These are phyloP conservation scores for Apostasia ramifera DNA, from an alignment of 106 monocot genomes.

Conservation along the genomic window DNA sequence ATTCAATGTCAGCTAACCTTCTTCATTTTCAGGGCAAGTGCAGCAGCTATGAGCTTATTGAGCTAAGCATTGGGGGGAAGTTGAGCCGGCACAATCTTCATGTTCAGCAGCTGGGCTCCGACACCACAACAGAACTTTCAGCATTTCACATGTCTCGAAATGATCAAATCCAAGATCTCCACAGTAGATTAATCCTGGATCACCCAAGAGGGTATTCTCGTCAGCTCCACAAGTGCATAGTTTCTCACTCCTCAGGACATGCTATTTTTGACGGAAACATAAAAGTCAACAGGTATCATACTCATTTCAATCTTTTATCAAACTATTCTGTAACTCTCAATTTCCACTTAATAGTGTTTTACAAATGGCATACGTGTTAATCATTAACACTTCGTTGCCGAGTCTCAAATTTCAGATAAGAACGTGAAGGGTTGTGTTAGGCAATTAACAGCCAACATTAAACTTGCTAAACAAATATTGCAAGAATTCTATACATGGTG, in stretches of 20 bases:
- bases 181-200: conserved; percentile 80
- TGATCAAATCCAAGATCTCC: conserved; percentile 93
- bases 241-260: conserved; percentile 56
- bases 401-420: too few species aligned
- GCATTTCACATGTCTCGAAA: conserved; percentile 65
- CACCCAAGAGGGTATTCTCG: conserved; percentile 80
- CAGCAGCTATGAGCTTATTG: conserved; percentile 74
- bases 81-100: conserved; percentile 94
- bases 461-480: too few species aligned
- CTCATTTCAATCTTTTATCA: not conserved
- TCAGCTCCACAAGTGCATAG: conserved; percentile 92
- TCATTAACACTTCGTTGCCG: too few species aligned
- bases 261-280: conserved; percentile 89
- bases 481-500: too few species aligned
- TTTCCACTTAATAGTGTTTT: too few species aligned
- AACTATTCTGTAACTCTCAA: not conserved
- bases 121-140: conserved; percentile 72
- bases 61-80: conserved; percentile 71
- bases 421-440: too few species aligned
- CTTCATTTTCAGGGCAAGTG: conserved; percentile 43
- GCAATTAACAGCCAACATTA: too few species aligned
- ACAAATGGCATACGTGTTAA: too few species aligned
- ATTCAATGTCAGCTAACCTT: not conserved
- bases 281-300: conserved; percentile 68
- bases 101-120: conserved; percentile 76